Conservation (phyloP, 2,329 filamentous ascomycete genomes). For the Colletotrichum cereale region DNA sequence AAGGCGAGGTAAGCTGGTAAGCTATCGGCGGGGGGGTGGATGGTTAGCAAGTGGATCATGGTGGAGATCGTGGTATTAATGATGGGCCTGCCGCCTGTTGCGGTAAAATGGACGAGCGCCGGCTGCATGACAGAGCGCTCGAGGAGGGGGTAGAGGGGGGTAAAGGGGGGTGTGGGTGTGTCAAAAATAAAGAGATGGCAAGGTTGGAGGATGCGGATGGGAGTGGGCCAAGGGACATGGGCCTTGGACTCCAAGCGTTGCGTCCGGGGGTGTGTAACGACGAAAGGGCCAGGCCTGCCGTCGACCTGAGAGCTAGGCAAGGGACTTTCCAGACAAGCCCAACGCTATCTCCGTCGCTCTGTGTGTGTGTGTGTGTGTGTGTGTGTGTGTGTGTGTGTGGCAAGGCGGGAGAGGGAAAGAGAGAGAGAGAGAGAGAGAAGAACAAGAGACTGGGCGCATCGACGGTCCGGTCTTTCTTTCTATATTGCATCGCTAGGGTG, state of each 20-base stretch:
- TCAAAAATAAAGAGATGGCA: slow-evolving; percentile 35
- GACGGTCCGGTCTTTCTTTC: slow-evolving; percentile 1
- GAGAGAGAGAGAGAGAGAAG: background rate
- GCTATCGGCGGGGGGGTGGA: slow-evolving; percentile 37
- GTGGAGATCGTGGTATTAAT: slow-evolving; percentile 43
- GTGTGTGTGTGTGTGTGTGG: too few relatives aligned
- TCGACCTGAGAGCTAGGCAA: background rate
- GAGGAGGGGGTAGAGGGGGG: slow-evolving; percentile 14
- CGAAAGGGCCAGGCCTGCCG: slow-evolving; percentile 14
- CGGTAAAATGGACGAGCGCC: slow-evolving; percentile 50
- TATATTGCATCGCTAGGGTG: slow-evolving; percentile 4
- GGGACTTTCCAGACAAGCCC: slow-evolving; percentile 1
- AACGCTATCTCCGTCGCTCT: background rate
- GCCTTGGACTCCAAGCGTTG: slow-evolving; percentile 30
- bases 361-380: too few relatives aligned
- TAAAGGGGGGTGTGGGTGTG: slow-evolving; percentile 27
- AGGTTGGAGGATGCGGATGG: slow-evolving; percentile 39
- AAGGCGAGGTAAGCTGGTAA: slow-evolving; percentile 27
- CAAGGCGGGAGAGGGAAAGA: background rate
- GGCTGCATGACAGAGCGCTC: slow-evolving; percentile 37
- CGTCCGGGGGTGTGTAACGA: slow-evolving; percentile 33
- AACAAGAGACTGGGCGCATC: background rate
- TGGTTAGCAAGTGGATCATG: slow-evolving; percentile 42
- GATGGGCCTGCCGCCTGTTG: slow-evolving; percentile 47
- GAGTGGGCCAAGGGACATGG: slow-evolving; percentile 32